Evolutionary conservation across 371 early-diverging fungal genomes (phyloP).

Genomic region (Zychaea mexicana): DNA sequence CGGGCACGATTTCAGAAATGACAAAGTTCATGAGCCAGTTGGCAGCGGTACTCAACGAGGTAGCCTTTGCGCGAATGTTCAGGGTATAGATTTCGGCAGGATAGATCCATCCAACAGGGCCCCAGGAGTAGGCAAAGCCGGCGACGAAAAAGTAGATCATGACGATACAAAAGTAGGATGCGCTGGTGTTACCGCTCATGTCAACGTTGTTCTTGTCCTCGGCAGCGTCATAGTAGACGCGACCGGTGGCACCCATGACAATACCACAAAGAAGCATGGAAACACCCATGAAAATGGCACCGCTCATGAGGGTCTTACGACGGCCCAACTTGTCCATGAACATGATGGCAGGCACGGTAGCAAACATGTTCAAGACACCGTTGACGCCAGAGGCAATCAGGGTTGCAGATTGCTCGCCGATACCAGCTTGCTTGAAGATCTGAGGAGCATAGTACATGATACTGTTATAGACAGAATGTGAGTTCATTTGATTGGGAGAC

Average conservation of each 20-base stretch:
- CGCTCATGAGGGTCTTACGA: slow-evolving; percentile 44
- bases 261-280: slow-evolving; percentile 50
- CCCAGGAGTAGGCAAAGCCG: slow-evolving; percentile 56
- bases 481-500: slow-evolving; percentile 2
- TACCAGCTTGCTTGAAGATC: slow-evolving; percentile 74
- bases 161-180: slow-evolving; percentile 52
- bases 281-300: slow-evolving; percentile 46
- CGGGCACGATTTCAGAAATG: slow-evolving; percentile 45
- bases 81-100: slow-evolving; percentile 70
- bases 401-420: slow-evolving; percentile 45
- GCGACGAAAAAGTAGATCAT: slow-evolving; percentile 55
- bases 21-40: slow-evolving; percentile 63
- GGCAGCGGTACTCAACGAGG: slow-evolving; percentile 60
- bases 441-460: slow-evolving; percentile 56
- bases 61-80: slow-evolving; percentile 52
- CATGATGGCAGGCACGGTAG: slow-evolving; percentile 76
- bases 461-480: slow-evolving; percentile 5
- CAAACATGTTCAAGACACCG: slow-evolving; percentile 71
- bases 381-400: slow-evolving; percentile 76
- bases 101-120: slow-evolving; percentile 57
- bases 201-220: slow-evolving; percentile 23
- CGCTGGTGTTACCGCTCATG: slow-evolving; percentile 36
- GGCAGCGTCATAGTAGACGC: slow-evolving; percentile 11
- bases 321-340: slow-evolving; percentile 55
- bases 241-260: slow-evolving; percentile 40